phyloP scores from a whole-genome alignment of 805 yeast species.

The Candida lessepsii region DNA sequence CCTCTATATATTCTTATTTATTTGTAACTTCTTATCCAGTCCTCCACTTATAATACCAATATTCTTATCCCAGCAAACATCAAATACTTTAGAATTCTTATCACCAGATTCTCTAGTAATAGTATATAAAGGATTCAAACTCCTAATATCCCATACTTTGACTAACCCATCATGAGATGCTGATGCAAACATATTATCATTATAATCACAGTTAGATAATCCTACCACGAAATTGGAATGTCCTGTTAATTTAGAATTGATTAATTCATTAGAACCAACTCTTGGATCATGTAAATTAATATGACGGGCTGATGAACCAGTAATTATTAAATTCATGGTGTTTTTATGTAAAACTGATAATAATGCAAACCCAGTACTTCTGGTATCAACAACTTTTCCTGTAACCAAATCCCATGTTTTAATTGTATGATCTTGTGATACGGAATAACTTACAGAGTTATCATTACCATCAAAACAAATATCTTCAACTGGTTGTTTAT shows the following conservation, averaged over 20 bases:
- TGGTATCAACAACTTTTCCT: constrained; percentile 79
- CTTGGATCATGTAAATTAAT: constrained; percentile 93
- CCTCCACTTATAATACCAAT: constrained; percentile 93
- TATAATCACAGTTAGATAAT: constrained; percentile 70
- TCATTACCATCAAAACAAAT: constrained; percentile 74
- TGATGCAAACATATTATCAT: constrained; percentile 79
- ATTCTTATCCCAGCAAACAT: constrained; percentile 77
- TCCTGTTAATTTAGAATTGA: constrained; percentile 66
- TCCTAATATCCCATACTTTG: constrained; percentile 92
- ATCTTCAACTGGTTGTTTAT: constrained; percentile 83
- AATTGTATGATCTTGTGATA: constrained; percentile 91
- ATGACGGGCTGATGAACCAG: constrained; percentile 99
- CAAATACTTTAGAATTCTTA: constrained; percentile 66
- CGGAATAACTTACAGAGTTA: constrained; percentile 83
- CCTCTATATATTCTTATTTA: constrained; percentile 45
- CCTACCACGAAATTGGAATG: constrained; percentile 89
- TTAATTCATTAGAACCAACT: constrained; percentile 58
- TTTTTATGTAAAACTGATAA: constrained; percentile 72
- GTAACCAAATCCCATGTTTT: constrained; percentile 97
- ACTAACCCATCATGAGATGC: constrained; percentile 97
- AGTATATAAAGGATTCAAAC: constrained; percentile 77
- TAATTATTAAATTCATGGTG: constrained; percentile 67
- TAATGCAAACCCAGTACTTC: constrained; percentile 81
- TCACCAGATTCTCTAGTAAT: constrained; percentile 60
- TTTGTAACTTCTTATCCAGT: constrained; percentile 87